Conservation (phyloP, 2,329 filamentous ascomycete species). For the Neocatenulostroma microsporum region DNA sequence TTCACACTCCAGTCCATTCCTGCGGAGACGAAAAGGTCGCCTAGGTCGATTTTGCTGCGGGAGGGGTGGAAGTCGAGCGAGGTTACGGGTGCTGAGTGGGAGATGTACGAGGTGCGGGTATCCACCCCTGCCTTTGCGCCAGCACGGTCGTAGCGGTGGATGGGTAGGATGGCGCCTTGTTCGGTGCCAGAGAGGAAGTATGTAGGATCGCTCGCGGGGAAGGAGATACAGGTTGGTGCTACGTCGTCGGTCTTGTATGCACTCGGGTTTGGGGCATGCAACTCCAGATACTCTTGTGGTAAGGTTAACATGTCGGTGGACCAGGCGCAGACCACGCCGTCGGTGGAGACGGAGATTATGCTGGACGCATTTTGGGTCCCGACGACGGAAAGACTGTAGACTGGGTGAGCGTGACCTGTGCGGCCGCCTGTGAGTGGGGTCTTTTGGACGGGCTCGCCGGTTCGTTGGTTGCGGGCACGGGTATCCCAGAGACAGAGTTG, state of each 20-base stretch:
- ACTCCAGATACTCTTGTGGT: slow-evolving; percentile 85
- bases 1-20: slow-evolving; percentile 96
- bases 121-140: slow-evolving; percentile 96
- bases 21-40: slow-evolving; percentile 85
- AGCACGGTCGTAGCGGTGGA: slow-evolving; percentile 93
- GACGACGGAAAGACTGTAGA: slow-evolving; percentile 91
- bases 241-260: slow-evolving; percentile 77
- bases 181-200: slow-evolving; percentile 97
- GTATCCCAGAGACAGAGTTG: slow-evolving; percentile 98
- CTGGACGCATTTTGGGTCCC: slow-evolving; percentile 99
- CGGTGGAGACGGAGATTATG: slow-evolving; percentile 93
- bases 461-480: slow-evolving; percentile 61
- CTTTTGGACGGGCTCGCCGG: slow-evolving; percentile 73
- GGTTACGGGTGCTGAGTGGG: slow-evolving; percentile 91
- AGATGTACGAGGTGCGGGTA: slow-evolving; percentile 75
- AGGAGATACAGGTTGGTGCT: slow-evolving; percentile 87
- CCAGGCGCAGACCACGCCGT: slow-evolving; percentile 95
- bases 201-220: slow-evolving; percentile 89
- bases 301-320: slow-evolving; percentile 96
- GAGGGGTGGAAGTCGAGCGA: slow-evolving; percentile 92
- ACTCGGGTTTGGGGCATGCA: slow-evolving; percentile 71
- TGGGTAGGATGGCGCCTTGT: slow-evolving; percentile 92
- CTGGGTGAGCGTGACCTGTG: slow-evolving; percentile 77
- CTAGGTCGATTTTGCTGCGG: slow-evolving; percentile 84
- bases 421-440: slow-evolving; percentile 86